These are phyloP conservation scores for Populus hybrid DNA, from an alignment of 441 rosid species.

Conservation along the genomic window DNA sequence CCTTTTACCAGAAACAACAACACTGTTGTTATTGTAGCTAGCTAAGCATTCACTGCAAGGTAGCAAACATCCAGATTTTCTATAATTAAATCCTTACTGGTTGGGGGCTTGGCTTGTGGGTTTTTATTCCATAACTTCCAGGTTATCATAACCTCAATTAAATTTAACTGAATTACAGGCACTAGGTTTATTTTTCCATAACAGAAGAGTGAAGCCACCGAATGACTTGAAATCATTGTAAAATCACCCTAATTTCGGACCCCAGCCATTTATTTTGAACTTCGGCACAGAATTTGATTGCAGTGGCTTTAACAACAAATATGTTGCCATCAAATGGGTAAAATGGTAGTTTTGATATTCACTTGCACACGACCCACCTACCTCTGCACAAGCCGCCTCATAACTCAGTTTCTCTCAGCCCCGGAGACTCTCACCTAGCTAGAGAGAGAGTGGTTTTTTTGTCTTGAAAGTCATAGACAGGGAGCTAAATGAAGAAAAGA, in stretches of 20 bases:
- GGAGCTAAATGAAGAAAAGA: conserved; percentile 9
- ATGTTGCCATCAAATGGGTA: conserved; percentile 23
- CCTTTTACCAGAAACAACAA: conserved; percentile 9
- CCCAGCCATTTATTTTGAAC: neutral
- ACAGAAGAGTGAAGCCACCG: too few species aligned
- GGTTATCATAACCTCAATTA: too few species aligned
- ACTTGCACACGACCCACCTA: conserved; percentile 10
- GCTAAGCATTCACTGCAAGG: neutral
- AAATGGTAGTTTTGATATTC: conserved; percentile 20
- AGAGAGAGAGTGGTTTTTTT: neutral
- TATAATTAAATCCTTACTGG: conserved; percentile 13
- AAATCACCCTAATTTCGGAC: neutral
- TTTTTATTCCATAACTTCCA: too few species aligned
- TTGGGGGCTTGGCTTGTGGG: neutral
- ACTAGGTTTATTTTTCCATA: too few species aligned
- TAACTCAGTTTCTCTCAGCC: conserved; percentile 19
- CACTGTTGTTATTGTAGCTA: conserved; percentile 15
- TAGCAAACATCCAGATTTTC: neutral
- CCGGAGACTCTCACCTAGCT: neutral
- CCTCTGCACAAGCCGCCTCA: conserved; percentile 37
- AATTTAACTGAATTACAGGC: too few species aligned
- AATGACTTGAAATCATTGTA: too few species aligned
- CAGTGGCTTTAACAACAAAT: conserved; percentile 8
- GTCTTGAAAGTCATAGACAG: neutral
- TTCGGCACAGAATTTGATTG: conserved; percentile 19